Conservation (phyloP, 305 asterid genomes). For the Fraxinus nigra region DNA sequence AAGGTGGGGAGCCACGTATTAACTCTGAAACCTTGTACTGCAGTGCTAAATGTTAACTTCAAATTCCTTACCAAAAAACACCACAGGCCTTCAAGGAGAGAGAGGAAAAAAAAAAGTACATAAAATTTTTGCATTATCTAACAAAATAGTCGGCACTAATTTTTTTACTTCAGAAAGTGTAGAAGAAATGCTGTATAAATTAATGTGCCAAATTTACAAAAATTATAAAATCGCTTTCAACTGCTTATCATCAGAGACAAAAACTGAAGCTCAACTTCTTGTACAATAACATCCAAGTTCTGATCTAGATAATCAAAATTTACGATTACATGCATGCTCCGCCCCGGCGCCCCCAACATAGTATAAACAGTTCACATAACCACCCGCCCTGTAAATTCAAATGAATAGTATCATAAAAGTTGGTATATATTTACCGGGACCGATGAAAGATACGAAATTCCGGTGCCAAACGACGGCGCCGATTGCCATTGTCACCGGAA, state of each 20-base stretch:
- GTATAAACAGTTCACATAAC: background rate
- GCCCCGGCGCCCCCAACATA: background rate
- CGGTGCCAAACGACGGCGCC: slow-evolving; percentile 75
- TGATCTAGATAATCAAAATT: background rate
- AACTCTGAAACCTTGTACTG: background rate
- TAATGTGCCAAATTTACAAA: background rate
- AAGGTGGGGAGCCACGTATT: background rate
- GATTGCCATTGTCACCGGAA: slow-evolving; percentile 63
- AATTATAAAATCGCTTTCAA: background rate
- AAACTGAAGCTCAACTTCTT: background rate
- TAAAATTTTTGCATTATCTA: background rate
- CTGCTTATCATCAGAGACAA: background rate
- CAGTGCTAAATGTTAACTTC: background rate
- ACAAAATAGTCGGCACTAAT: background rate
- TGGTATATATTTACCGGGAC: slow-evolving; percentile 35
- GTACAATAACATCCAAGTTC: background rate
- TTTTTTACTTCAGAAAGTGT: background rate
- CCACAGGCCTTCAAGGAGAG: background rate
- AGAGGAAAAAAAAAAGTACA: background rate
- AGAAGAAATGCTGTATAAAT: background rate
- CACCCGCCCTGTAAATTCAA: background rate
- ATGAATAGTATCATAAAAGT: background rate
- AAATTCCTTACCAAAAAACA: background rate
- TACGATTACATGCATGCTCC: background rate
- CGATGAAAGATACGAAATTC: slow-evolving; percentile 56